phyloP scores from a whole-genome alignment of 148 eudicot genomes.

The Silene conica region DNA sequence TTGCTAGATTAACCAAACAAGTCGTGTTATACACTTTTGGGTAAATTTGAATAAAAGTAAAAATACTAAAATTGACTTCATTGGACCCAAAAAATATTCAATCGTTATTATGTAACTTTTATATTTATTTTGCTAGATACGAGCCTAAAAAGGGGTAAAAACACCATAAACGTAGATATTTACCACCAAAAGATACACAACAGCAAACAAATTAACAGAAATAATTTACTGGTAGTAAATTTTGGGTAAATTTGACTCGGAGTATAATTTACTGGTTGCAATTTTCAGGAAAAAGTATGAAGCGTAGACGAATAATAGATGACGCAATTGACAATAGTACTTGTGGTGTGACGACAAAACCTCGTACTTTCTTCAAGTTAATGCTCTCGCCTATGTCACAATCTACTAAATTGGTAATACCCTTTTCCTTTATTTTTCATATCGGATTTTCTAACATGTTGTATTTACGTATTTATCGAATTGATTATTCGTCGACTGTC shows the following conservation, averaged over 20 bases:
- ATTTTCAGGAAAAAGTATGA: neutral
- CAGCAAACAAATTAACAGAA: too few relatives aligned
- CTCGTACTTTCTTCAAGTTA: slow-evolving; percentile 14
- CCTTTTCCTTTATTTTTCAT: neutral
- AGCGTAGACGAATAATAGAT: neutral
- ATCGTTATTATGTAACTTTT: too few relatives aligned
- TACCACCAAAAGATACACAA: neutral
- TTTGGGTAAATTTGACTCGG: neutral
- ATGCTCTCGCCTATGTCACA: slow-evolving; percentile 17
- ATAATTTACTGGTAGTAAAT: neutral
- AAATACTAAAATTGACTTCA: too few relatives aligned
- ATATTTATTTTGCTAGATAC: too few relatives aligned
- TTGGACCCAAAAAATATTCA: too few relatives aligned
- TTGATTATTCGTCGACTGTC: neutral
- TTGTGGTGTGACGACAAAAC: slow-evolving; percentile 4
- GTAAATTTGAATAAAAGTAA: too few relatives aligned
- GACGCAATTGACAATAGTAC: neutral
- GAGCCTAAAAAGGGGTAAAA: too few relatives aligned
- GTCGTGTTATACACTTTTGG: too few relatives aligned
- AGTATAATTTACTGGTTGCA: too few relatives aligned
- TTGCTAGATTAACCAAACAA: too few relatives aligned
- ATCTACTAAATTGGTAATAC: slow-evolving; percentile 10
- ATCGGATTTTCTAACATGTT: too few relatives aligned
- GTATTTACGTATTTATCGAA: too few relatives aligned
- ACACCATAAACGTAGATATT: neutral